Percentiles rank a stretch among this genome's conserved stretches.
phyloP scores from a whole-genome alignment of 805 yeast species.

The Teunomyces stri region DNA sequence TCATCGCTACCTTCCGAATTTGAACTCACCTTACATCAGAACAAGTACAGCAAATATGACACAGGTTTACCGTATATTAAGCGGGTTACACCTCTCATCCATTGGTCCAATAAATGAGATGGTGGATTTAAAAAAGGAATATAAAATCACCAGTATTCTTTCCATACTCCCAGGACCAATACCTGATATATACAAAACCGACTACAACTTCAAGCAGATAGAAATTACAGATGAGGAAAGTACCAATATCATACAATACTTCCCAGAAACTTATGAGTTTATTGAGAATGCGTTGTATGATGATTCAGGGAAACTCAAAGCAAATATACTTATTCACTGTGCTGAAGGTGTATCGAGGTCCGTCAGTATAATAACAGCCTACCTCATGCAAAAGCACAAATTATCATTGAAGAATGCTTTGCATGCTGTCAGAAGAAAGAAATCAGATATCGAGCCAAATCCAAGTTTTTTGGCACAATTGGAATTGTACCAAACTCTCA shows the following conservation, averaged over 20 bases:
- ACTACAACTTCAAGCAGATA: conserved; percentile 56
- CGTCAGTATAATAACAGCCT: conserved; percentile 44
- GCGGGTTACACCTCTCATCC: conserved; percentile 75
- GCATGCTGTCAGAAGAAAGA: conserved; percentile 69
- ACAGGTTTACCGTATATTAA: conserved; percentile 60
- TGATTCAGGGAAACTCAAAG: conserved; percentile 21
- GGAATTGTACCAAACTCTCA: conserved; percentile 49
- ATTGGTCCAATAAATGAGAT: conserved; percentile 59
- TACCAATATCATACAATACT: conserved; percentile 60
- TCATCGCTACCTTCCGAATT: too few species aligned
- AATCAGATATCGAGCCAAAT: conserved; percentile 66
- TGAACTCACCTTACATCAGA: too few species aligned
- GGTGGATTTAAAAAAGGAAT: conserved; percentile 47
- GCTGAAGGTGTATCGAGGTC: conserved; percentile 49
- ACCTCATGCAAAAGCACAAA: conserved; percentile 51
- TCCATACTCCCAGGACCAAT: conserved; percentile 66
- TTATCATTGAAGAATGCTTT: conserved; percentile 60
- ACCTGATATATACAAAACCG: conserved; percentile 47
- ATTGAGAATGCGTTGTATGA: conserved; percentile 59
- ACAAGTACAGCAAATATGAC: neutral
- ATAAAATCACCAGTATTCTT: conserved; percentile 67
- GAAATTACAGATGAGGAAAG: conserved; percentile 70
- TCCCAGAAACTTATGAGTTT: conserved; percentile 62
- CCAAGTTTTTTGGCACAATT: conserved; percentile 73
- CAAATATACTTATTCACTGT: conserved; percentile 46